These are phyloP conservation scores for Zygnema circumcarinatum DNA, from an alignment of 139 green algal genomes.

Conservation along the genomic window DNA sequence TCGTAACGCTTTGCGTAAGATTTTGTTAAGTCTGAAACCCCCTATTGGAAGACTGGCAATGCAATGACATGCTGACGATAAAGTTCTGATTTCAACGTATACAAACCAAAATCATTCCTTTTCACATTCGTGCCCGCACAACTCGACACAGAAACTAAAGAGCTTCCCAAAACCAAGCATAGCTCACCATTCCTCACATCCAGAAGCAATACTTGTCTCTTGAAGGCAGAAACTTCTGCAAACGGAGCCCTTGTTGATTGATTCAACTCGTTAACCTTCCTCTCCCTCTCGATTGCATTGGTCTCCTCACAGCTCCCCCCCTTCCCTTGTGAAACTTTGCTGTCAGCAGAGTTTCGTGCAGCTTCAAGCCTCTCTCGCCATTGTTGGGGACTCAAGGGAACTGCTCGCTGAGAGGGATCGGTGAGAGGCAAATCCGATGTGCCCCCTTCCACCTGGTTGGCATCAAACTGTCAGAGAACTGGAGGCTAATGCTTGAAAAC, in stretches of 20 bases:
- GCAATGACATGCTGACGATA: no score
- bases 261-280: background rate
- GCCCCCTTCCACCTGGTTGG: conserved; percentile 9
- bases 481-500: background rate
- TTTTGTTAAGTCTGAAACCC: no score
- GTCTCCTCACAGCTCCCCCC: background rate
- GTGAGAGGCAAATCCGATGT: conserved; percentile 28
- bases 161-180: background rate
- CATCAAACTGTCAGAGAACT: background rate
- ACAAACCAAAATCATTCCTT: no score
- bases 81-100: no score
- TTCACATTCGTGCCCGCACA: no score
- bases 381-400: conserved; percentile 28
- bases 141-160: no score
- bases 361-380: conserved; percentile 39
- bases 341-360: background rate
- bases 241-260: background rate
- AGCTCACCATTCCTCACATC: conserved; percentile 86
- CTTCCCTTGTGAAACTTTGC: background rate
- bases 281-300: background rate
- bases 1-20: no score
- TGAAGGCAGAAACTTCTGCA: background rate
- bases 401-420: conserved; percentile 13
- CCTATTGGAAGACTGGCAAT: no score
- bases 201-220: conserved; percentile 75